Evolutionary conservation across 306 rosid genomes (phyloP), one percentile per base, ranked within the genome.

Genomic region (Alnus glutinosa): DNA sequence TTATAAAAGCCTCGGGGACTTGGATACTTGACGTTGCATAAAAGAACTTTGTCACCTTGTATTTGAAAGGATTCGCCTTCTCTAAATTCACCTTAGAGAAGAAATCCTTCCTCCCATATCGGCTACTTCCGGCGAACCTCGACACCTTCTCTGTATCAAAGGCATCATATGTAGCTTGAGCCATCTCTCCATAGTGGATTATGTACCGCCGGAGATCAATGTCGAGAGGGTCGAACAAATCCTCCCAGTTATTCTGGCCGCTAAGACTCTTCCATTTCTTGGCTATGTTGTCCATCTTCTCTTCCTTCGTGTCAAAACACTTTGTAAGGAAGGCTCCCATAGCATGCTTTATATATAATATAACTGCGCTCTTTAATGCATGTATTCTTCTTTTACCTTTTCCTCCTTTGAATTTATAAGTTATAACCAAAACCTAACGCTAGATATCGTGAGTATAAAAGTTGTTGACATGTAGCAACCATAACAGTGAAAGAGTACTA

Each of bases 1-100:
- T 37, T 4, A 95, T 85, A 50, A 95, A 92, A 0, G 98, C 94
- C 0, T 92, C 97, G 0, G 97, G 98, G 6, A 95, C 83, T 3
- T 79, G 76, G 4, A 93, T 59, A 9, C 74, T 64, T 2, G 94
- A 89, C 0, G 97, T 90, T 15, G 94, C 97, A 39, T 92, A 92
- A n/a, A 90, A 0, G 37, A 87, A 90, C 77, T 89, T 92, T 2
- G 89, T 92, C 44, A 90, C 93, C 1, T 9, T 9, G 61, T 92
- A 92, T 71, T 83, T 87, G 52, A 70, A 78, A 9, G 88, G 80
- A 11, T 84, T 88, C 0, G 87, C 89, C 1, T 81, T 87, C 62
- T 74, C 92, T 28, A 89, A 76, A 49, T 71, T 50, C 46, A 89
- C 90, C 44, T 80, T 87, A 10, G 89, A 73, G 77, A 93, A 89